phyloP scores from a whole-genome alignment of 2,329 filamentous ascomycete genomes.

The Magnaporthiopsis rhizophila region DNA sequence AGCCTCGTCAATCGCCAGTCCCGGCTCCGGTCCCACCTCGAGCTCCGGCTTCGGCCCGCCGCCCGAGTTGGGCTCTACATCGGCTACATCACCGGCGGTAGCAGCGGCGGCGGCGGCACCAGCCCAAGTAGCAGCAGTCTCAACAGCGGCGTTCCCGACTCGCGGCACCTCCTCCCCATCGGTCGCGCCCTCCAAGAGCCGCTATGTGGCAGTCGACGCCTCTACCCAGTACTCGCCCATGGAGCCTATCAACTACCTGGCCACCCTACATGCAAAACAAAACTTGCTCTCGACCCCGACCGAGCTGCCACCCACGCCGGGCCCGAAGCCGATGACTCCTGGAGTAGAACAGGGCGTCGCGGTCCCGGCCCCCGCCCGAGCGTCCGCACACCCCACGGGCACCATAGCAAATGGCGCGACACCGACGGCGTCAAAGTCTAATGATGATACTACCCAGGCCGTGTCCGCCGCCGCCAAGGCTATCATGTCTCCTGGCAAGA shows the following conservation, averaged over 20 bases:
- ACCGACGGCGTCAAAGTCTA: not conserved
- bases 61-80: constrained; percentile 13
- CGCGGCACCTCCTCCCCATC: constrained; percentile 9
- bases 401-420: constrained; percentile 11
- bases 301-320: constrained; percentile 21
- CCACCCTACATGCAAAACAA: constrained; percentile 7
- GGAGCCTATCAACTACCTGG: constrained; percentile 34
- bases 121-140: constrained; percentile 6
- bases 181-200: constrained; percentile 21
- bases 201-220: constrained; percentile 40
- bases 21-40: constrained; percentile 1
- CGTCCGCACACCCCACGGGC: constrained; percentile 7
- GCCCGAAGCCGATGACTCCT: constrained; percentile 18
- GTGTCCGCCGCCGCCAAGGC: constrained; percentile 10
- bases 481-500: constrained; percentile 29
- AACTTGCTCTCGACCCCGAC: constrained; percentile 9
- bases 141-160: not conserved
- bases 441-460: not conserved
- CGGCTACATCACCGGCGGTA: not conserved
- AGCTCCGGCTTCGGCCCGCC: constrained; percentile 20
- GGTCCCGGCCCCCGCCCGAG: constrained; percentile 15
- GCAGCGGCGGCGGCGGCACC: constrained; percentile 2
- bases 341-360: constrained; percentile 17
- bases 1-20: constrained; percentile 6
- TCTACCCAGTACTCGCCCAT: constrained; percentile 41